phyloP scores from a whole-genome alignment of 148 eudicot genomes.

The Amaranthus hypochondriacus region DNA sequence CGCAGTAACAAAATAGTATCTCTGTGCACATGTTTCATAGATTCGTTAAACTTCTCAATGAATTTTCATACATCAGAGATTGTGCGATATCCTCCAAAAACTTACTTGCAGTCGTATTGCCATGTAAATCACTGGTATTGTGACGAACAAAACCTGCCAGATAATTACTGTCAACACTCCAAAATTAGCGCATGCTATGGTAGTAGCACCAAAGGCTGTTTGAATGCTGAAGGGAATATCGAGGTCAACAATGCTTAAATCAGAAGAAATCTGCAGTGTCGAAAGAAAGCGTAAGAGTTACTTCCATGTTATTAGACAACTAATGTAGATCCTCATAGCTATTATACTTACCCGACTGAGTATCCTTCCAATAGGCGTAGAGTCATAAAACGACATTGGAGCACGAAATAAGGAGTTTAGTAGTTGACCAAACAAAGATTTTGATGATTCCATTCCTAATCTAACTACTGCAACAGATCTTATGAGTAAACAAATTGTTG shows the following conservation, averaged over 20 bases:
- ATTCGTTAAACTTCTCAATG: too few species aligned
- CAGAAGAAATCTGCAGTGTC: slow-evolving; percentile 58
- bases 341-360: slow-evolving; percentile 55
- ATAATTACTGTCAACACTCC: slow-evolving; percentile 62
- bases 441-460: slow-evolving; percentile 72
- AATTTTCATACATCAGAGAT: too few species aligned
- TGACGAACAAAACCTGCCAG: slow-evolving; percentile 77
- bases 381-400: slow-evolving; percentile 90
- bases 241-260: slow-evolving; percentile 80
- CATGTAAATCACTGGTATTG: slow-evolving; percentile 57
- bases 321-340: too few species aligned
- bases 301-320: too few species aligned
- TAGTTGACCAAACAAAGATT: slow-evolving; percentile 61
- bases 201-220: slow-evolving; percentile 50
- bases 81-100: neutral
- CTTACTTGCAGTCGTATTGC: slow-evolving; percentile 70
- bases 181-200: slow-evolving; percentile 48
- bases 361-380: slow-evolving; percentile 92
- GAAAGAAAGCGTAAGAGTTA: neutral
- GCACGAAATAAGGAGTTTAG: slow-evolving; percentile 73
- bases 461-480: slow-evolving; percentile 54
- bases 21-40: slow-evolving; percentile 33
- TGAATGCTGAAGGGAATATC: slow-evolving; percentile 67
- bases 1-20: slow-evolving; percentile 67
- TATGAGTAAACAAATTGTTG: slow-evolving; percentile 42